A percentile compares a stretch with the other conserved stretches of the same genome.
Evolutionary conservation across 805 yeast species (phyloP).

Genomic region (Sugiyamaella mastotermitis): DNA sequence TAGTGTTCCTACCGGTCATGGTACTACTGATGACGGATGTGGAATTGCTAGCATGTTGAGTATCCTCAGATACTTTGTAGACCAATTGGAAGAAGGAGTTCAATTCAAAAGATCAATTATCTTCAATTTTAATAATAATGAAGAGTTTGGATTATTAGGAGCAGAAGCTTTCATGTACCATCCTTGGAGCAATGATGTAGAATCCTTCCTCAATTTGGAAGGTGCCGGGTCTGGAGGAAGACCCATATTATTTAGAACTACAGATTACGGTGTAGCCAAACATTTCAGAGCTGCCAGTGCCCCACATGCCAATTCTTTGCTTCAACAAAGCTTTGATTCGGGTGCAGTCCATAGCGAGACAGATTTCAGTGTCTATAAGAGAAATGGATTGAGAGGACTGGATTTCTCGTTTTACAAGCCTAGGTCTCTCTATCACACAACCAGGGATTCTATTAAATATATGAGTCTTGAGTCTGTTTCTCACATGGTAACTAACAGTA

Average conservation of each 20-base stretch:
- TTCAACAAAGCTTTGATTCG: conserved; percentile 78
- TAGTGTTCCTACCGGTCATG: conserved; percentile 79
- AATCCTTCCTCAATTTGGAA: conserved; percentile 67
- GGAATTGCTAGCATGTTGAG: conserved; percentile 81
- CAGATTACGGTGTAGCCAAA: conserved; percentile 66
- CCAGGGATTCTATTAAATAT: conserved; percentile 59
- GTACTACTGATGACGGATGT: conserved; percentile 90
- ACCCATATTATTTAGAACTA: conserved; percentile 76
- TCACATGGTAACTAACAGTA: conserved; percentile 74
- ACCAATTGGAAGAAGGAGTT: conserved; percentile 18
- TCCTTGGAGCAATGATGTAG: conserved; percentile 59
- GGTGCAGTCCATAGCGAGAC: conserved; percentile 74
- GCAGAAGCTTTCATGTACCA: conserved; percentile 69
- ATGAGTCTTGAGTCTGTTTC: conserved; percentile 65
- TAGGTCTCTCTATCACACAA: conserved; percentile 77
- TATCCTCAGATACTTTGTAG: conserved; percentile 45
- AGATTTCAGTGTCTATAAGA: conserved; percentile 68
- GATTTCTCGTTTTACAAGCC: conserved; percentile 89
- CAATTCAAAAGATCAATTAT: conserved; percentile 49
- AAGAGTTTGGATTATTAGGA: conserved; percentile 82
- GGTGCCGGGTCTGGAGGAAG: conserved; percentile 92
- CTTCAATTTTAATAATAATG: conserved; percentile 84
- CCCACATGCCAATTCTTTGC: conserved; percentile 76
- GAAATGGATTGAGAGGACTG: conserved; percentile 69
- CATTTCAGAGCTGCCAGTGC: conserved; percentile 42